Evolutionary conservation across 2,329 filamentous ascomycete species (phyloP).

Genomic region (Pseudopithomyces maydicus): DNA sequence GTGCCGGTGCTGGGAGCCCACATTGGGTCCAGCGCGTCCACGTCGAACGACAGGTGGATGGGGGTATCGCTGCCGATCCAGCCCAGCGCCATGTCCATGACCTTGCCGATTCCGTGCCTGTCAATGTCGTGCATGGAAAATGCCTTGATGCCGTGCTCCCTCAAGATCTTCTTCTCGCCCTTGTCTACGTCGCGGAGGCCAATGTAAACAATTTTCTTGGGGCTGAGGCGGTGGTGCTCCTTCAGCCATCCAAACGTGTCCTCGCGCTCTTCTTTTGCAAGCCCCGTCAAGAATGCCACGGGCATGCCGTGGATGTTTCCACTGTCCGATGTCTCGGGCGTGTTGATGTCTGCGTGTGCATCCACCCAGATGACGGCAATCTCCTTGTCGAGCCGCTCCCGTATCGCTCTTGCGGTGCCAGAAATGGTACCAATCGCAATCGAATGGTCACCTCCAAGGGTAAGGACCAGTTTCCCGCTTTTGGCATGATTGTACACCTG

Average conservation of each 20-base stretch:
- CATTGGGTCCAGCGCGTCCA: conserved; percentile 93
- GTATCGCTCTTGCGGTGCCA: conserved; percentile 82
- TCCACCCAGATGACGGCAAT: conserved; percentile 98
- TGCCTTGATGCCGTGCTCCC: conserved; percentile 88
- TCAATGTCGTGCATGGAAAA: conserved; percentile 99
- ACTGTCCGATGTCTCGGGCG: conserved; percentile 83
- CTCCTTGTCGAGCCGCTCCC: conserved; percentile 80
- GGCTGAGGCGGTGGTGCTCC: conserved; percentile 70
- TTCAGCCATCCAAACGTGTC: conserved; percentile 91
- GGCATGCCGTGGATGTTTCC: conserved; percentile 99
- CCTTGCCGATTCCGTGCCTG: conserved; percentile 87
- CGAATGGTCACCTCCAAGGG: conserved; percentile 92
- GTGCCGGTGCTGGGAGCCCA: conserved; percentile 97
- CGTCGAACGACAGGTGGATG: conserved; percentile 96
- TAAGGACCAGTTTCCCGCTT: conserved; percentile 85
- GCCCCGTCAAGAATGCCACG: conserved; percentile 84
- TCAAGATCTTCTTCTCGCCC: conserved; percentile 91
- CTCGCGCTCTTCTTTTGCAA: conserved; percentile 75
- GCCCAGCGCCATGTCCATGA: conserved; percentile 97
- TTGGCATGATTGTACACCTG: conserved; percentile 88
- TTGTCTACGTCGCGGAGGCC: conserved; percentile 89
- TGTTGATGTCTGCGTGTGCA: conserved; percentile 97
- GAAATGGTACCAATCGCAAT: conserved; percentile 94
- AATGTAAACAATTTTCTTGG: conserved; percentile 94
- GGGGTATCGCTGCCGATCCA: conserved; percentile 94